phyloP scores from a whole-genome alignment of 2,329 filamentous ascomycete genomes.

The Arthrobotrys iridis region DNA sequence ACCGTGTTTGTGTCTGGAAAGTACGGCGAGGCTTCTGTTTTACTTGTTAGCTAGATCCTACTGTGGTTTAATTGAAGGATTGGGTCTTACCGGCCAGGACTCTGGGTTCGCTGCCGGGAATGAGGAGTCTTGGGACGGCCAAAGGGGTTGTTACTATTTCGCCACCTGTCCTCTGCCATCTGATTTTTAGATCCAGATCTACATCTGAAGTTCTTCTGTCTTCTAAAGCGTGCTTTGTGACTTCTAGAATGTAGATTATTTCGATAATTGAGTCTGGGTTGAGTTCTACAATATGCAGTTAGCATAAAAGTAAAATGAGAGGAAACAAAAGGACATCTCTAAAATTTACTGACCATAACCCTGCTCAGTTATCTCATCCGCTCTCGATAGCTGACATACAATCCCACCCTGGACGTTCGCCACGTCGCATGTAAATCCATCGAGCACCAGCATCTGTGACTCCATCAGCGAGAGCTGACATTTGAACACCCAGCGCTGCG shows the following conservation, averaged over 20 bases:
- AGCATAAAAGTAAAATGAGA: no score
- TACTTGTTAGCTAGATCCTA: slow-evolving; percentile 58
- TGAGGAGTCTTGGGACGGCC: slow-evolving; percentile 79
- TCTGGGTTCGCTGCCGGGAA: slow-evolving; percentile 85
- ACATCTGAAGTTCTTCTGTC: slow-evolving; percentile 80
- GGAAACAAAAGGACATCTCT: neutral
- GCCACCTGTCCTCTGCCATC: slow-evolving; percentile 72
- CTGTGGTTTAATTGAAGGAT: slow-evolving; percentile 59
- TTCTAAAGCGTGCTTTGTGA: slow-evolving; percentile 81
- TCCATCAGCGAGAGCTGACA: slow-evolving; percentile 65
- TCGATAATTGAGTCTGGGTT: slow-evolving; percentile 61
- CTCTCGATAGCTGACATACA: slow-evolving; percentile 30
- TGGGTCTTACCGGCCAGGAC: slow-evolving; percentile 72
- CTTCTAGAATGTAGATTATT: slow-evolving; percentile 76
- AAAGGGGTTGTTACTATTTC: slow-evolving; percentile 71
- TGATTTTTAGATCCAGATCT: slow-evolving; percentile 78
- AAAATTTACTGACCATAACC: no score
- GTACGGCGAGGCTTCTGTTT: slow-evolving; percentile 38
- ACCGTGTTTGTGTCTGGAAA: slow-evolving; percentile 43
- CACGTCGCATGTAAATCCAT: slow-evolving; percentile 38
- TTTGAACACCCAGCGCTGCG: slow-evolving; percentile 82
- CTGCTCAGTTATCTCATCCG: slow-evolving; percentile 30
- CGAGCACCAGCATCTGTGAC: slow-evolving; percentile 12
- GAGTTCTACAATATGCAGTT: slow-evolving; percentile 38
- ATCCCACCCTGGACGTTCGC: slow-evolving; percentile 47